Percentiles rank a stretch among this genome's conserved stretches.
These are phyloP conservation scores for Penicillium oxalicum DNA, from an alignment of 2,329 filamentous ascomycete genomes.

Conservation along the genomic window DNA sequence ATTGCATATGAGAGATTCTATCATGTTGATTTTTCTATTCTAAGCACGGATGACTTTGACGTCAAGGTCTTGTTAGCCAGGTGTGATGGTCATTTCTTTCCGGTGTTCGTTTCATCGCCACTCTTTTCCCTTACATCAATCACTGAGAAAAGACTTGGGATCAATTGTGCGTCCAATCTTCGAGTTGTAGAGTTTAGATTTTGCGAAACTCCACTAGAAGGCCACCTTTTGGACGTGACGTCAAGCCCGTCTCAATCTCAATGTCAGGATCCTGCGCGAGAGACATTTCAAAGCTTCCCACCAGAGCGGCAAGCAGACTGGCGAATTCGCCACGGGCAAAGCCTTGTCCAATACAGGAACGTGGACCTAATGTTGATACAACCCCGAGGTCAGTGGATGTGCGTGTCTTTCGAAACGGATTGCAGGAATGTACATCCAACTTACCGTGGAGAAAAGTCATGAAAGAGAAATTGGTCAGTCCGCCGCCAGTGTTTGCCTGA, in stretches of 20 bases:
- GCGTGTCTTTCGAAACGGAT: no score
- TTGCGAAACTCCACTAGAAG: conserved; percentile 1
- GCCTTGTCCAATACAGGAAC: conserved; percentile 72
- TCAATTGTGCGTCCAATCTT: no score
- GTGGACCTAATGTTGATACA: conserved; percentile 49
- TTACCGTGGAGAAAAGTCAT: conserved; percentile 67
- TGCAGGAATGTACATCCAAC: neutral
- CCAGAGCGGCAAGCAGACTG: conserved; percentile 68
- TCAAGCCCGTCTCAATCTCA: conserved; percentile 1
- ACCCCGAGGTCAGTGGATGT: neutral
- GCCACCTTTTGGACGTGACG: conserved; percentile 3
- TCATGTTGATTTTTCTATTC: no score
- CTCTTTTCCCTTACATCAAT: no score
- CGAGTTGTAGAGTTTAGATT: neutral
- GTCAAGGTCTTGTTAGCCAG: no score
- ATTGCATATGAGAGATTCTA: no score
- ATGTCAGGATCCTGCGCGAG: neutral
- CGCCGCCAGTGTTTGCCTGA: conserved; percentile 58
- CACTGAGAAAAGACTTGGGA: no score
- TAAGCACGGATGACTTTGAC: no score
- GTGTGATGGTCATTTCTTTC: no score
- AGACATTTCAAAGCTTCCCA: conserved; percentile 62
- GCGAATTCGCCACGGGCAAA: conserved; percentile 82
- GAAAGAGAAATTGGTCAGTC: conserved; percentile 67
- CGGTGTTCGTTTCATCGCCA: no score